Percentiles rank a stretch among this genome's conserved stretches.
Conservation (phyloP, 345 rosid genomes). For the Laguncularia racemosa region DNA sequence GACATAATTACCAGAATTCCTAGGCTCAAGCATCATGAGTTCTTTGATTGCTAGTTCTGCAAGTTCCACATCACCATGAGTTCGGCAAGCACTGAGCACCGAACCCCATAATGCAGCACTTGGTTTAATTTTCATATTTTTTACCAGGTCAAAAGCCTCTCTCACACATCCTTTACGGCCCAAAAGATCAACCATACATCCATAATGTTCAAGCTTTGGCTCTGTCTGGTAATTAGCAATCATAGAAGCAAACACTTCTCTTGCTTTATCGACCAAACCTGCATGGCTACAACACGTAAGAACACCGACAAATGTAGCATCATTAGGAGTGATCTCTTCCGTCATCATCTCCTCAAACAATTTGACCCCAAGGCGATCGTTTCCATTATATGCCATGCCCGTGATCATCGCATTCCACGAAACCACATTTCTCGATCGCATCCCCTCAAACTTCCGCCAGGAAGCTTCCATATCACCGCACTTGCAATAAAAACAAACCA, state of each 20-base stretch:
- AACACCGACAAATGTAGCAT: conserved; percentile 11
- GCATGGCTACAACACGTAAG: conserved; percentile 16
- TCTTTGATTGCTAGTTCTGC: conserved; percentile 13
- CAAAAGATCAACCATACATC: conserved; percentile 15
- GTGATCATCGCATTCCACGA: conserved; percentile 11
- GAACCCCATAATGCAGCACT: conserved; percentile 15
- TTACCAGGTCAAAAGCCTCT: conserved; percentile 16
- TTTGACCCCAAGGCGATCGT: conserved; percentile 8
- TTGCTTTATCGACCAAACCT: conserved; percentile 10
- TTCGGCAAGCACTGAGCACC: conserved; percentile 12
- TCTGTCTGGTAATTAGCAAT: background rate
- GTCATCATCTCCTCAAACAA: conserved; percentile 12
- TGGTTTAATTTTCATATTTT: conserved; percentile 7
- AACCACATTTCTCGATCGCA: conserved; percentile 5
- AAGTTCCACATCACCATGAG: conserved; percentile 11
- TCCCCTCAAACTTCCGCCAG: conserved; percentile 1
- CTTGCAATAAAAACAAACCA: conserved; percentile 17
- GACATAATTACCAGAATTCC: conserved; percentile 13
- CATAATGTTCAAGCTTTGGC: conserved; percentile 15
- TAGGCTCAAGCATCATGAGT: conserved; percentile 12
- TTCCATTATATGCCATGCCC: conserved; percentile 14
- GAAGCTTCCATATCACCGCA: conserved; percentile 14
- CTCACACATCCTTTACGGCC: conserved; percentile 11
- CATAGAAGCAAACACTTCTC: conserved; percentile 15
- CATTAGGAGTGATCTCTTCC: conserved; percentile 7